Evolutionary conservation across 495 filamentous ascomycete genomes (phyloP).

Genomic region (Penicillium coffeae): DNA sequence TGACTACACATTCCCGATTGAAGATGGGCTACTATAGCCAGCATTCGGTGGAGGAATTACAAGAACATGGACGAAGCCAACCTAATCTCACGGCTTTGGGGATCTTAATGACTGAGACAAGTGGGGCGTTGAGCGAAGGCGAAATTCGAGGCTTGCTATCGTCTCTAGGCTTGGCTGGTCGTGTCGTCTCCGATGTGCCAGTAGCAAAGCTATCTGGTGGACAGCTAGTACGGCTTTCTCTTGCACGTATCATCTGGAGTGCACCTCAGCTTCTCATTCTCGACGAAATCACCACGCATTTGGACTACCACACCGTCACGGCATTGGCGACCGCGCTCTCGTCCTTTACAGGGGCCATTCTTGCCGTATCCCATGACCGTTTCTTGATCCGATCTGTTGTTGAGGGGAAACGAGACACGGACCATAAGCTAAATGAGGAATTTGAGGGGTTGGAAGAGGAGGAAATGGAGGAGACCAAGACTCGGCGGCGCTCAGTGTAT

Average conservation of each 20-base stretch:
- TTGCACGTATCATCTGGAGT: slow-evolving; percentile 64
- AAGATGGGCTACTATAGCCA: slow-evolving; percentile 74
- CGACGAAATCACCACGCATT: slow-evolving; percentile 82
- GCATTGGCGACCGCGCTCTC: slow-evolving; percentile 63
- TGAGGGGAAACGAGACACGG: slow-evolving; percentile 52
- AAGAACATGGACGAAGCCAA: slow-evolving; percentile 39
- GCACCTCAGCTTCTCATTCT: slow-evolving; percentile 71
- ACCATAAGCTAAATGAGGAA: slow-evolving; percentile 43
- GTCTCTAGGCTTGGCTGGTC: slow-evolving; percentile 61
- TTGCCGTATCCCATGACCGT: slow-evolving; percentile 73
- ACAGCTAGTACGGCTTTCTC: slow-evolving; percentile 68
- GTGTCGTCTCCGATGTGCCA: slow-evolving; percentile 65
- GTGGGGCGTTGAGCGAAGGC: slow-evolving; percentile 54
- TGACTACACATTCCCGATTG: slow-evolving; percentile 60
- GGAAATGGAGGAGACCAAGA: slow-evolving; percentile 40
- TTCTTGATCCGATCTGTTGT: slow-evolving; percentile 68
- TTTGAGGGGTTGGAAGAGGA: slow-evolving; percentile 49
- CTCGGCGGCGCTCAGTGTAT: slow-evolving; percentile 55
- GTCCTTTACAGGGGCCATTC: slow-evolving; percentile 63
- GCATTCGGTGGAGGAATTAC: slow-evolving; percentile 66
- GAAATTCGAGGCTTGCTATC: slow-evolving; percentile 58
- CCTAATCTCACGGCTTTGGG: slow-evolving; percentile 58
- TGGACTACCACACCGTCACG: slow-evolving; percentile 72
- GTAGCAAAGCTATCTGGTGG: slow-evolving; percentile 67
- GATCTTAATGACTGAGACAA: slow-evolving; percentile 48